Percentiles rank a stretch among this genome's conserved stretches.
Conservation (phyloP, 208 protist genomes). For the Acanthamoeba rhysodes region DNA sequence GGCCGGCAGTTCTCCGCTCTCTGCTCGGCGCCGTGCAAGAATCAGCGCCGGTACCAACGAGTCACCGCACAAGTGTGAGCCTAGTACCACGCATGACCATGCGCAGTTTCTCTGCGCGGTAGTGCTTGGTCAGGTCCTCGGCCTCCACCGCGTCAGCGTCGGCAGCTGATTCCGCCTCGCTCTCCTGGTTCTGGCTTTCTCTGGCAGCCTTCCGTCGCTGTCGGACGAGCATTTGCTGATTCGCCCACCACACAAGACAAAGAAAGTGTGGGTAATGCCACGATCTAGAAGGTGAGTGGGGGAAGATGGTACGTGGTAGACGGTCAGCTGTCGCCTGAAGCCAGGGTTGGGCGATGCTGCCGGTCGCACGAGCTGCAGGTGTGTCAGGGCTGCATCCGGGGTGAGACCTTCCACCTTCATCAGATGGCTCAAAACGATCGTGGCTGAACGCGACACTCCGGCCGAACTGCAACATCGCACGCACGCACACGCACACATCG, state of each 20-base stretch:
- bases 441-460: background rate
- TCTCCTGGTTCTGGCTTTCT: background rate
- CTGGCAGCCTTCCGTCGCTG: background rate
- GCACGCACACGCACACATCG: background rate
- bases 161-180: background rate
- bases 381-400: background rate
- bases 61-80: background rate
- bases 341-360: slow-evolving; percentile 5
- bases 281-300: background rate
- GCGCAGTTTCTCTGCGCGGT: slow-evolving; percentile 13
- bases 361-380: background rate
- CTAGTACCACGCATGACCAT: background rate
- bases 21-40: background rate
- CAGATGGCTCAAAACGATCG: background rate
- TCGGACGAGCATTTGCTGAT: background rate
- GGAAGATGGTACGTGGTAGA: background rate
- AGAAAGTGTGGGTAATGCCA: background rate
- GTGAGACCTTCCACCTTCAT: background rate
- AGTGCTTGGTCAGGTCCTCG: slow-evolving; percentile 20
- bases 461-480: background rate
- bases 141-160: background rate
- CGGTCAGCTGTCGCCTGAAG: background rate
- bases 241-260: background rate
- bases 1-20: background rate
- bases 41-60: background rate